A percentile compares a stretch with the other conserved stretches of the same genome.
Evolutionary conservation across 2,329 filamentous ascomycete genomes (phyloP).

Genomic region (Coccinonectria pachysandricola): DNA sequence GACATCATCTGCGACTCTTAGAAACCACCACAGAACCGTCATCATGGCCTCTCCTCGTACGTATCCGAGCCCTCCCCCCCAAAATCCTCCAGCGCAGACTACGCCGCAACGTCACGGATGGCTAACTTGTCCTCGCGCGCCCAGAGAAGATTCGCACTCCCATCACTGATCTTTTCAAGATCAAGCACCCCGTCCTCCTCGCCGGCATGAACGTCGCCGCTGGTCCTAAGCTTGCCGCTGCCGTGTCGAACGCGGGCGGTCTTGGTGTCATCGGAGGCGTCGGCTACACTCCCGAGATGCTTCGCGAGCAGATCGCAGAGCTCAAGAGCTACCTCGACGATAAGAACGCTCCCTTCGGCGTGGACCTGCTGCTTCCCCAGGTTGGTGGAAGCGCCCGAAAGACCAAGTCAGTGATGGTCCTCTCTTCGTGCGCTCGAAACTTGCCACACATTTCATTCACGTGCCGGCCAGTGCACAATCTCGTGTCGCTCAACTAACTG

Average conservation of each 20-base stretch:
- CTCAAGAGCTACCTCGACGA: slow-evolving; percentile 79
- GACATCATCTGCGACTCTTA: slow-evolving; percentile 6
- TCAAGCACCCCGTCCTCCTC: slow-evolving; percentile 91
- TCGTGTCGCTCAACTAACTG: slow-evolving; percentile 5
- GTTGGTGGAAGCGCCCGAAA: slow-evolving; percentile 90
- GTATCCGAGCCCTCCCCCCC: slow-evolving; percentile 22
- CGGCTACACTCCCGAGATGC: slow-evolving; percentile 95
- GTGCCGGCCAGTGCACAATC: no score
- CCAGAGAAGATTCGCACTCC: slow-evolving; percentile 65
- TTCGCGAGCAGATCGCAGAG: slow-evolving; percentile 87
- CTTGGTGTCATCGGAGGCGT: slow-evolving; percentile 94
- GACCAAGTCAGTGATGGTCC: slow-evolving; percentile 53
- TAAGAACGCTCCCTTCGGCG: slow-evolving; percentile 91
- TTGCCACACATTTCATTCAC: slow-evolving; percentile 9
- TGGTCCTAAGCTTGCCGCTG: slow-evolving; percentile 89
- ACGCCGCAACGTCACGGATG: slow-evolving; percentile 4
- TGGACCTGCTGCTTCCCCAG: slow-evolving; percentile 87
- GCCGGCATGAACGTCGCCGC: slow-evolving; percentile 99
- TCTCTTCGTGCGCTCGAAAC: neutral
- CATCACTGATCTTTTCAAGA: slow-evolving; percentile 91
- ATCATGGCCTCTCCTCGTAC: slow-evolving; percentile 73
- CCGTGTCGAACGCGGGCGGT: slow-evolving; percentile 93
- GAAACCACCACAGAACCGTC: slow-evolving; percentile 13
- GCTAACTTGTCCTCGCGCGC: slow-evolving; percentile 5
- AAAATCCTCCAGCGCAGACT: no score